Evolutionary conservation across 441 rosid genomes (phyloP), one percentile per base, ranked within the genome.

Genomic region (Adansonia rubrostipa): DNA sequence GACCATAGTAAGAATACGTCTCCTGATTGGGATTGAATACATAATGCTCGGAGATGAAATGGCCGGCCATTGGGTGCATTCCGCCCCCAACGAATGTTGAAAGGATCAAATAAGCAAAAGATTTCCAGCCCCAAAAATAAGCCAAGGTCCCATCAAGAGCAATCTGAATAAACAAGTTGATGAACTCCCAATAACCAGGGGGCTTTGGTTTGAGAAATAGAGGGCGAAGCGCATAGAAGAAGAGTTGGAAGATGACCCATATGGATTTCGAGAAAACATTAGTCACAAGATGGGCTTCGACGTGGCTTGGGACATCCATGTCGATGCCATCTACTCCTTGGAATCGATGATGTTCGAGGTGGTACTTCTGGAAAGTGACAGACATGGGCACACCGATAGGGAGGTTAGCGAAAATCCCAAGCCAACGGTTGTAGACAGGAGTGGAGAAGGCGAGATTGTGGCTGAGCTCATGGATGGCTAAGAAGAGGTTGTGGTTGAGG

Each of bases 31-130:
- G 91, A 33, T 90, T 88, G 90, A 95, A 92, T 63, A 95, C 87
- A 15, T 93, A 93, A 80, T 95, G 99, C 65, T 95, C 99, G 0
- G 98, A 93, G 80, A 95, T 90, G 79, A 93, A 93, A 83, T 93
- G 98, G 50, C 97, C 99, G 0, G 96, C 95, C 98, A 91, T 91
- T 61, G 98, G 98, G 79, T 95, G 98, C 91, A 95, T 86, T 4
- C 98, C 98, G n/a, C 97, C 99, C 48, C 98, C 99, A 68, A 95
- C 93, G 64, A 95, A 95, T n/a, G 98, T 95, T 3, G 99, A 95
- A 61, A 95, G 91, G 81, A 92, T 89, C 79, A 95, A 79, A 83
- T 93, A 93, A 13, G 85, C 90, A 17, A 95, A 83, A 48, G 98
- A 89, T 82, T 84, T 93, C 94, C 94, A 91, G 50, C 96, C 93